Evolutionary conservation across 2,329 filamentous ascomycete species (phyloP).

Genomic region (Fusarium buharicum): DNA sequence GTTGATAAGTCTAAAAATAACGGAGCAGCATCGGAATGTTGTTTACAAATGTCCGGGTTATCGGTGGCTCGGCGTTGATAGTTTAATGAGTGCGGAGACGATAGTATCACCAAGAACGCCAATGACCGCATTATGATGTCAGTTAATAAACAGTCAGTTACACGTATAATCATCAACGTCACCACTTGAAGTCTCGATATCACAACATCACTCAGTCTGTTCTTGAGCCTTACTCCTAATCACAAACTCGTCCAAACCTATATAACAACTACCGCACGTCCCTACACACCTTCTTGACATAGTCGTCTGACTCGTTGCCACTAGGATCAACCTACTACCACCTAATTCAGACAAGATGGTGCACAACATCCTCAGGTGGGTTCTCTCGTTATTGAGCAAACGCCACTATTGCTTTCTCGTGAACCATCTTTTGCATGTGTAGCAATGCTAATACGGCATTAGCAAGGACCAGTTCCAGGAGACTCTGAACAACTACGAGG

Average conservation of each 20-base stretch:
- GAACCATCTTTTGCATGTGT: not conserved
- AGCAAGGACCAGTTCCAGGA: slow-evolving; percentile 35
- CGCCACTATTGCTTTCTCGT: not conserved
- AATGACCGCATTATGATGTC: slow-evolving; percentile 39
- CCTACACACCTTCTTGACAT: not conserved
- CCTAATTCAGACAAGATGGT: slow-evolving; percentile 26
- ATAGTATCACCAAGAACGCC: not conserved
- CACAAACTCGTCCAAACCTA: not conserved
- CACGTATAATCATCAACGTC: slow-evolving; percentile 14
- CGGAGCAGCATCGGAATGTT: not conserved
- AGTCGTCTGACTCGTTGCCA: slow-evolving; percentile 6
- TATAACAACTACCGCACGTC: not conserved
- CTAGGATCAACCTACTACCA: not conserved
- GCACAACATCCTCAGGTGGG: slow-evolving; percentile 31
- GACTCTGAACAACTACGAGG: slow-evolving; percentile 14
- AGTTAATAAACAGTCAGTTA: not conserved
- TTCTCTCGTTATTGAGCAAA: not conserved
- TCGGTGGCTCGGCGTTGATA: not conserved
- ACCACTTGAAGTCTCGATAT: slow-evolving; percentile 5
- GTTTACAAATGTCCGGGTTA: not conserved
- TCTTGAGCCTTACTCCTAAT: not conserved
- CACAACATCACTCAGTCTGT: slow-evolving; percentile 1
- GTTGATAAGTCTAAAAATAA: not conserved
- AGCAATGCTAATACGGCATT: not conserved
- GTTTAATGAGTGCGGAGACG: slow-evolving; percentile 2